Evolutionary conservation across 257 asterid species (phyloP).

Genomic region (Lavandula angustifolia): DNA sequence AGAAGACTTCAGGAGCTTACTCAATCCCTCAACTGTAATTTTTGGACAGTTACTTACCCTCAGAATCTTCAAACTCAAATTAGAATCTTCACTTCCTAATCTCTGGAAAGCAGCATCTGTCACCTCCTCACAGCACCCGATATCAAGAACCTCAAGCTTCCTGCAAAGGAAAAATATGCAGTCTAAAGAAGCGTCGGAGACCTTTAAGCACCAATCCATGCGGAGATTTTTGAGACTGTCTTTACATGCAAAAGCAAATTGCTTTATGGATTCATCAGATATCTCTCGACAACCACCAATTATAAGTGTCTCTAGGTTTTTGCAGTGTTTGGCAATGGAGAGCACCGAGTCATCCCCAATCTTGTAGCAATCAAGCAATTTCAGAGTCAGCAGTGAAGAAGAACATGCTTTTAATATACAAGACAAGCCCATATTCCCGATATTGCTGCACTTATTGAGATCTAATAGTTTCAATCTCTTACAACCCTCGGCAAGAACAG

Average conservation of each 20-base stretch:
- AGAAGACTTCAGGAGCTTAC: conserved; percentile 61
- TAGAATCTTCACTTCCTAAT: conserved; percentile 46
- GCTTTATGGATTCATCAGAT: conserved; percentile 64
- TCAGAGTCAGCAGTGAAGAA: conserved; percentile 60
- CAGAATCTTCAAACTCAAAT: conserved; percentile 59
- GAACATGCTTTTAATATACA: conserved; percentile 65
- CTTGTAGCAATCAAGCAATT: conserved; percentile 74
- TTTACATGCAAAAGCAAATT: conserved; percentile 60
- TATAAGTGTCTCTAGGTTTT: conserved; percentile 59
- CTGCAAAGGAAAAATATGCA: conserved; percentile 55
- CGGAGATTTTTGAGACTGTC: conserved; percentile 69
- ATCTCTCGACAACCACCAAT: conserved; percentile 86
- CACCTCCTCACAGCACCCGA: conserved; percentile 88
- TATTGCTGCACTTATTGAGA: conserved; percentile 75
- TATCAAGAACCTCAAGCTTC: conserved; percentile 84
- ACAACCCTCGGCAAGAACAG: conserved; percentile 75
- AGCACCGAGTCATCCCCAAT: conserved; percentile 70
- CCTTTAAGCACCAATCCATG: conserved; percentile 93
- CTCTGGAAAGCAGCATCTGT: conserved; percentile 80
- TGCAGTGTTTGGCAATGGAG: conserved; percentile 64
- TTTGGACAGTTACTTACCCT: conserved; percentile 79
- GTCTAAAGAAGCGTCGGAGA: conserved; percentile 63
- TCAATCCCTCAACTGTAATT: conserved; percentile 70
- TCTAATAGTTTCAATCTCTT: conserved; percentile 63
- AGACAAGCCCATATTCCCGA: conserved; percentile 67